Conservation (phyloP, 495 filamentous ascomycete genomes). For the Neurospora tetrasperma region DNA sequence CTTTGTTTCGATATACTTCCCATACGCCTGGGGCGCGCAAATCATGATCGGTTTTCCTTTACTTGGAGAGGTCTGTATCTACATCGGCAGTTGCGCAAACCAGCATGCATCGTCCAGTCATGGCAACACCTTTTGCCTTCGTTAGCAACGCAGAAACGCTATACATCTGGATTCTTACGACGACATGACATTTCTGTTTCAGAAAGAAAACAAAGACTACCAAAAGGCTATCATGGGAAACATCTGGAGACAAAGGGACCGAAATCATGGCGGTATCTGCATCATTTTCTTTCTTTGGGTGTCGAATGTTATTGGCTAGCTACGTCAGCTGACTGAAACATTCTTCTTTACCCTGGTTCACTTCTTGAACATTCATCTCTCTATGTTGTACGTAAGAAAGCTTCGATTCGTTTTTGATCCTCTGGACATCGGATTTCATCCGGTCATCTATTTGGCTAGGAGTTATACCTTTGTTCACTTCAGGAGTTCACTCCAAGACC, state of each 20-base stretch:
- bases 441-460: not conserved
- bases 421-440: not conserved
- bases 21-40: not conserved
- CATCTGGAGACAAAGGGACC: not conserved
- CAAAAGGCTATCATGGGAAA: not conserved
- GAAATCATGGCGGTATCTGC: not conserved
- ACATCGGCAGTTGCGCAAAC: not conserved
- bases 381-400: not conserved
- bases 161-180: not conserved
- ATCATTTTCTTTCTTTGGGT: not conserved
- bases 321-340: not conserved
- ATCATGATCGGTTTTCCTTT: not conserved
- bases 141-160: not conserved
- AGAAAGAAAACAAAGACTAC: not conserved
- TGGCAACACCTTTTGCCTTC: not conserved
- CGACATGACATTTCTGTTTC: slow-evolving; percentile 1
- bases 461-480: not conserved
- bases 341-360: not conserved
- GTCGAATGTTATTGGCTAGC: not conserved
- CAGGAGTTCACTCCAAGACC: not conserved
- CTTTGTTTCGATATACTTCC: slow-evolving; percentile 1
- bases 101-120: not conserved
- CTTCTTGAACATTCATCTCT: not conserved
- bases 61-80: not conserved
- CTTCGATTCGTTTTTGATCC: not conserved